Evolutionary conservation across 2,329 filamentous ascomycete genomes (phyloP).

Genomic region (Boeremia exigua): DNA sequence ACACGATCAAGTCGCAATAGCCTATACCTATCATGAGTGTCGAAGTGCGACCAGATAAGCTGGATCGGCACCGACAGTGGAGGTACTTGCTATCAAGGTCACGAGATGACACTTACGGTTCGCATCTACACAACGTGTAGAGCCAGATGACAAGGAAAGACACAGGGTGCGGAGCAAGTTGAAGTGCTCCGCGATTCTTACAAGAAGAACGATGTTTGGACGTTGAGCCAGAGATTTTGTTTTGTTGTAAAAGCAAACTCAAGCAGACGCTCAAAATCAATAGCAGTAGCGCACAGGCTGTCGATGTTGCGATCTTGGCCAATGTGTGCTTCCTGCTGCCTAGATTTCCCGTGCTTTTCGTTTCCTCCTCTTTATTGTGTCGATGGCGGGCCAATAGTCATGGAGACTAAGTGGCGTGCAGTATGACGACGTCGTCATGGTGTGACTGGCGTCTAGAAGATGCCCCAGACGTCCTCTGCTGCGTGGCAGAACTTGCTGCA

Average conservation of each 20-base stretch:
- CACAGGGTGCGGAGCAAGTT: conserved; percentile 62
- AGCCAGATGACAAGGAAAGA: conserved; percentile 26
- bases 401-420: conserved; percentile 32
- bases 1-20: conserved; percentile 16
- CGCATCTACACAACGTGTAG: conserved; percentile 20
- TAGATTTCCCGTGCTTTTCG: conserved; percentile 36
- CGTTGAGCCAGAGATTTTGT: conserved; percentile 76
- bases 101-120: conserved; percentile 23
- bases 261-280: conserved; percentile 68
- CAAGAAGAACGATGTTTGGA: conserved; percentile 64
- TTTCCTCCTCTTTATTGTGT: conserved; percentile 26
- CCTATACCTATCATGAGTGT: conserved; percentile 17
- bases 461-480: conserved; percentile 93
- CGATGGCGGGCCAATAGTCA: conserved; percentile 30
- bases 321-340: conserved; percentile 41
- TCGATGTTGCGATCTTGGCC: conserved; percentile 76
- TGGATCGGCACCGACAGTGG: conserved; percentile 9
- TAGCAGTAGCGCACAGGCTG: conserved; percentile 55
- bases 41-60: conserved; percentile 21
- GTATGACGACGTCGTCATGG: conserved; percentile 24
- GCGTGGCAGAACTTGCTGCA: conserved; percentile 99
- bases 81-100: conserved; percentile 7
- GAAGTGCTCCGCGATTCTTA: conserved; percentile 62
- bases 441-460: conserved; percentile 66
- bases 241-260: conserved; percentile 83